These are phyloP conservation scores for Trebouxia gelatinosa DNA, from an alignment of 163 green algal genomes.

Conservation along the genomic window DNA sequence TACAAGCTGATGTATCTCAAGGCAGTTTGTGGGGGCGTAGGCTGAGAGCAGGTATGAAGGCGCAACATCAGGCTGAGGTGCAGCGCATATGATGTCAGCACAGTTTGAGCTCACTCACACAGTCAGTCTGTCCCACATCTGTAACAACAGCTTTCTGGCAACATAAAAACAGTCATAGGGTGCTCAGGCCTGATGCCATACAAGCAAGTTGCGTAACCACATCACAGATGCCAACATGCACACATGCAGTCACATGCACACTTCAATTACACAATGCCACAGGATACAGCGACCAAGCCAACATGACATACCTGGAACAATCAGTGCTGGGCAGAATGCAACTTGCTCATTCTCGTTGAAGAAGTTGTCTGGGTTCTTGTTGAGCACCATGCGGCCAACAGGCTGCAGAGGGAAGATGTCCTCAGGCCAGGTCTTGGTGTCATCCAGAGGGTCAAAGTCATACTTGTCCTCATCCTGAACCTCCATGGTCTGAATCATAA, in stretches of 20 bases:
- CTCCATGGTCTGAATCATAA: conserved; percentile 82
- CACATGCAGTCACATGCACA: not conserved
- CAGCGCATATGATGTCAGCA: no score
- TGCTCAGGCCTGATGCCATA: not conserved
- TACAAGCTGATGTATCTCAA: no score
- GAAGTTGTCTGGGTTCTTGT: conserved; percentile 97
- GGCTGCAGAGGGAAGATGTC: conserved; percentile 79
- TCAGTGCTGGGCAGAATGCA: conserved; percentile 88
- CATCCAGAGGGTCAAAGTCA: conserved; percentile 76
- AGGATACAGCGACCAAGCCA: not conserved
- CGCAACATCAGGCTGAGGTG: no score
- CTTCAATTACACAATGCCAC: not conserved
- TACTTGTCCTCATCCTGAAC: conserved; percentile 76
- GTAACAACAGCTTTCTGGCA: no score
- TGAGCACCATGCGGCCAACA: conserved; percentile 88
- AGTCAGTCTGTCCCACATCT: no score
- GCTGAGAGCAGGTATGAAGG: no score
- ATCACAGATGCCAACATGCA: not conserved
- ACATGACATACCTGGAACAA: conserved; percentile 74
- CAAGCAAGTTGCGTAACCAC: not conserved
- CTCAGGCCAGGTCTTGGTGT: conserved; percentile 71
- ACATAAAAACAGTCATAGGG: no score
- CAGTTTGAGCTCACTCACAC: no score
- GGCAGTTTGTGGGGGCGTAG: no score
- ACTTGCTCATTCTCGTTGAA: conserved; percentile 95